A percentile compares a stretch with the other conserved stretches of the same genome.
Evolutionary conservation across 441 rosid species (phyloP).

Genomic region (Aquilaria agallochum): DNA sequence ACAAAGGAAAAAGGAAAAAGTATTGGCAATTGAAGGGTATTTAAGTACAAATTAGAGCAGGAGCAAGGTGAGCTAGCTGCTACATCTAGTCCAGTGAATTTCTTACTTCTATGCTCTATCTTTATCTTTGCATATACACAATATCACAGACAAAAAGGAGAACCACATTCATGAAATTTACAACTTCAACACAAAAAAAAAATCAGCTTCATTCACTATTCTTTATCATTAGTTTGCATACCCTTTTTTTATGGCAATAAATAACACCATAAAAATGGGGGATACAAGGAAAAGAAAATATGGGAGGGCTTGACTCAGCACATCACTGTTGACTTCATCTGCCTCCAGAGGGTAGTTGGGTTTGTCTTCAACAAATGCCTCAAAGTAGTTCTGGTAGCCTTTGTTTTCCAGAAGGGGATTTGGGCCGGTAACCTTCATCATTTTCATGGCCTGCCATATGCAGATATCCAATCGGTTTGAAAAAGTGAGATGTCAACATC

Average conservation of each 20-base stretch:
- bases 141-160: too few species aligned
- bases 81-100: too few species aligned
- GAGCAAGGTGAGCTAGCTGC: too few species aligned
- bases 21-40: too few species aligned
- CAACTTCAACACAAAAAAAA: too few species aligned
- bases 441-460: conserved; percentile 67
- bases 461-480: neutral
- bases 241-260: conserved; percentile 51
- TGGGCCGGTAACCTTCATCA: conserved; percentile 61
- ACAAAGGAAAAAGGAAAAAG: too few species aligned
- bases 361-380: conserved; percentile 56
- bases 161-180: too few species aligned
- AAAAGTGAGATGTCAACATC: neutral
- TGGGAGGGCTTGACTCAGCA: conserved; percentile 49
- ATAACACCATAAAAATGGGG: conserved; percentile 56
- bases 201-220: too few species aligned
- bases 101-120: too few species aligned
- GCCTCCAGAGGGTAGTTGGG: conserved; percentile 25
- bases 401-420: conserved; percentile 28
- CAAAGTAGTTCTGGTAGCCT: conserved; percentile 67
- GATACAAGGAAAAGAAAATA: conserved; percentile 62
- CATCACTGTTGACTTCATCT: conserved; percentile 31
- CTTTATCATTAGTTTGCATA: neutral
- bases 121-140: too few species aligned
- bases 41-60: too few species aligned